These are phyloP conservation scores for Stellera chamaejasme DNA, from an alignment of 345 rosid genomes.

Conservation along the genomic window DNA sequence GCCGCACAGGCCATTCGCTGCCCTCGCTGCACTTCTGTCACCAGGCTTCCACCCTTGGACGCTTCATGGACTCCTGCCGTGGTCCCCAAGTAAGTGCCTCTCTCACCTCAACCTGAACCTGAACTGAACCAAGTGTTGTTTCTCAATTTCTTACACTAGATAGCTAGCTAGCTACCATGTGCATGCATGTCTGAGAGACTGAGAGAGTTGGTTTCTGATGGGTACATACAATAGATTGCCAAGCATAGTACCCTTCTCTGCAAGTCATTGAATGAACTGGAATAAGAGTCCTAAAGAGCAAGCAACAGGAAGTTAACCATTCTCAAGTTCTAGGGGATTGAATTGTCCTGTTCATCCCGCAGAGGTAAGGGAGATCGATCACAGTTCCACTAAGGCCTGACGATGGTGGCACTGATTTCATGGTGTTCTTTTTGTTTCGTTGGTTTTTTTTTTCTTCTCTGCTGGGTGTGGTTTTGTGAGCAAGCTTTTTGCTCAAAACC, in stretches of 20 bases:
- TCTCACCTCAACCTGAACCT: too few relatives aligned
- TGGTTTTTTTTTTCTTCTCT: too few relatives aligned
- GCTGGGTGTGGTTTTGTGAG: too few relatives aligned
- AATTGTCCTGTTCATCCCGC: slow-evolving; percentile 54
- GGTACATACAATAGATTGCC: slow-evolving; percentile 46
- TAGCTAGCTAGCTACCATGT: too few relatives aligned
- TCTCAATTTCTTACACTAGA: neutral
- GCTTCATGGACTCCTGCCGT: slow-evolving; percentile 15
- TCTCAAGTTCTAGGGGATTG: too few relatives aligned
- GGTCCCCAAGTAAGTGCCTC: too few relatives aligned
- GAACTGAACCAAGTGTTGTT: too few relatives aligned
- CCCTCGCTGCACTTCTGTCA: slow-evolving; percentile 31
- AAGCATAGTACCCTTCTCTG: slow-evolving; percentile 52
- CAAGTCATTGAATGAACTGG: neutral
- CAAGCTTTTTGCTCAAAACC: too few relatives aligned
- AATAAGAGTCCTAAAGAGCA: neutral
- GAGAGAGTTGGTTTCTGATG: neutral
- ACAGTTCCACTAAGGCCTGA: slow-evolving; percentile 72
- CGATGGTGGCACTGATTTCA: slow-evolving; percentile 53
- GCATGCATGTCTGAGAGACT: too few relatives aligned
- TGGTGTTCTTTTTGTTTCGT: too few relatives aligned
- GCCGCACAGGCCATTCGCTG: slow-evolving; percentile 34
- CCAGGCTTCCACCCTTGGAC: slow-evolving; percentile 16
- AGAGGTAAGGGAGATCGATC: slow-evolving; percentile 55
- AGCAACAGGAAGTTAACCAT: neutral